Evolutionary conservation across 331 rosid genomes (phyloP), one percentile per base, ranked within the genome.

Genomic region (Rhamnella rubrinervis): DNA sequence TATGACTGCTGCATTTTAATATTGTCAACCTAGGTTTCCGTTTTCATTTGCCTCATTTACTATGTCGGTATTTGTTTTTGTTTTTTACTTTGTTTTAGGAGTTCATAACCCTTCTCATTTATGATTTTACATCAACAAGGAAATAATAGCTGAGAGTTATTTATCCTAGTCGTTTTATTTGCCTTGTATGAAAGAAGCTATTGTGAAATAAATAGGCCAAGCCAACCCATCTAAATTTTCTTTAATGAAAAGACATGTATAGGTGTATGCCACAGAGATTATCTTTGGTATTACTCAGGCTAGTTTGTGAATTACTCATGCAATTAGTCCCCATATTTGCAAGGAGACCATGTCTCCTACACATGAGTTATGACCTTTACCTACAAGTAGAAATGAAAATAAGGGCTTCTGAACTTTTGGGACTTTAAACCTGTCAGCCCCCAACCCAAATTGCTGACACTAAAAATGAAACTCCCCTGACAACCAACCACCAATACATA

Each of bases 301-400:
- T 1, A 26, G 31, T 26, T 3, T 26, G 31, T 26, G 35, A 28
- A 47, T 9, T 44, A 44, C 49, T 11, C 49, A 4, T 44, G 49
- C 3, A 1, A 40, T 40, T 7, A 40, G 8, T 8, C 49, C 49
- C 14, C 49, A 44, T 31, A 12, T 21, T 67, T 37, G 60, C 62
- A 67, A 53, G 31, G n/a, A 40, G 37, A 38, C 52, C 62, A 53
- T 7, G 39, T 67, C 61, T 35, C 8, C 23, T 21, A 40, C 15
- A n/a, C 55, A 68, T 67, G 63, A 67, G 47, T 8, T 40, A 55
- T 55, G 72, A 40, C n/a, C 63, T 31, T 68, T n/a, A 44, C 66
- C 63, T 39, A 20, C 20, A 57, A 68, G 14, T 8, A 40, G 7
- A 69, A 44, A 47, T 16, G 10, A 44, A 23, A 44, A 69, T 6